Evolutionary conservation across 2,329 filamentous ascomycete species (phyloP).

Genomic region (Colletotrichum phormii): DNA sequence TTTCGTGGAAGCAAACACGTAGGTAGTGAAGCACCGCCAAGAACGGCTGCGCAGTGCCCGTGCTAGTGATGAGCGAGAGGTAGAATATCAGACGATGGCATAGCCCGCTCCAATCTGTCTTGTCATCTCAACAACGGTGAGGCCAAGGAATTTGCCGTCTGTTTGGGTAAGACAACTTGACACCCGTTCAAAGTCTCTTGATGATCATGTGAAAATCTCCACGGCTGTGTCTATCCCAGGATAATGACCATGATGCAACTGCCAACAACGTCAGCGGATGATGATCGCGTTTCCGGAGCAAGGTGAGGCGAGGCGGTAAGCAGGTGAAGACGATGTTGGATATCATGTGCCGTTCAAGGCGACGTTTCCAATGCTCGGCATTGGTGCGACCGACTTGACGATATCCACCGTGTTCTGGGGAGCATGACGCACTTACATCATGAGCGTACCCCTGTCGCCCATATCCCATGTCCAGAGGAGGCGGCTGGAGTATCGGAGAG

Average conservation of each 20-base stretch:
- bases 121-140: constrained; percentile 21
- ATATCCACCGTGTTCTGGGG: constrained; percentile 23
- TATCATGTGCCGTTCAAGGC: constrained; percentile 1
- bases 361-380: constrained; percentile 14
- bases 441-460: constrained; percentile 20
- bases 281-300: not conserved
- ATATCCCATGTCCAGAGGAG: constrained; percentile 7
- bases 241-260: constrained; percentile 5
- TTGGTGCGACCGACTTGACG: constrained; percentile 14
- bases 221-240: not conserved
- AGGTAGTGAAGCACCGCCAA: constrained; percentile 21
- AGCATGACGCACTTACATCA: constrained; percentile 30
- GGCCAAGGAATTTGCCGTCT: not conserved
- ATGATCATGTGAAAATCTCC: constrained; percentile 4
- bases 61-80: not conserved
- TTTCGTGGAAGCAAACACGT: not conserved
- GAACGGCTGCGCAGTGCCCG: not conserved
- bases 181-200: not conserved
- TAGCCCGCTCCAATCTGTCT: constrained; percentile 7
- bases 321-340: not conserved
- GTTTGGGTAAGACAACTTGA: not conserved
- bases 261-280: not conserved
- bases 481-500: constrained; percentile 19
- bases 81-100: constrained; percentile 22
- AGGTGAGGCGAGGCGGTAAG: constrained; percentile 25